Evolutionary conservation across 306 rosid species (phyloP).

Genomic region (Dicorynia guianensis): DNA sequence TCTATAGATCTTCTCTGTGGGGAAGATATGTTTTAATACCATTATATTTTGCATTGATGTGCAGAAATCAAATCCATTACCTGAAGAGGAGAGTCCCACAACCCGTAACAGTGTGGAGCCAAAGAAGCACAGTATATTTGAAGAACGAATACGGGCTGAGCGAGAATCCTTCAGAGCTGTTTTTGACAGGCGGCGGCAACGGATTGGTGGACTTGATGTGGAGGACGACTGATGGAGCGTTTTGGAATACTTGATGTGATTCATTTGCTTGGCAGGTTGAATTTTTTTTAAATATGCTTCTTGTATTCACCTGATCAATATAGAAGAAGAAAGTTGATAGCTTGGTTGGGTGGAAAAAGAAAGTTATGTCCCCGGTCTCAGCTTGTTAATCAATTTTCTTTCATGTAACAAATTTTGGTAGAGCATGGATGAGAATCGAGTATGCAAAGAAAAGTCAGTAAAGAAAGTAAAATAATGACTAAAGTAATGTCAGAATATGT

Average conservation of each 20-base stretch:
- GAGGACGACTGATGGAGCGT: slow-evolving; percentile 65
- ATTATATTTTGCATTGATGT: slow-evolving; percentile 36
- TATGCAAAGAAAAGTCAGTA: neutral
- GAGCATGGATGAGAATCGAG: neutral
- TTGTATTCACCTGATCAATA: slow-evolving; percentile 27
- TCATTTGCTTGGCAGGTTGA: neutral
- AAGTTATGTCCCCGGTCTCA: slow-evolving; percentile 8
- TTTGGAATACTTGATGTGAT: slow-evolving; percentile 15
- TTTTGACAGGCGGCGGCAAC: slow-evolving; percentile 79
- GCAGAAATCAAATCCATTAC: slow-evolving; percentile 87
- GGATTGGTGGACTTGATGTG: slow-evolving; percentile 74
- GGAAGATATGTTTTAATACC: slow-evolving; percentile 1
- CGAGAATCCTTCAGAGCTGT: slow-evolving; percentile 86
- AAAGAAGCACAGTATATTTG: slow-evolving; percentile 67
- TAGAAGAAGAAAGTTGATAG: slow-evolving; percentile 21
- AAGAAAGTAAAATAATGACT: no score
- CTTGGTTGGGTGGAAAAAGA: slow-evolving; percentile 36
- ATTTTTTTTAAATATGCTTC: slow-evolving; percentile 14
- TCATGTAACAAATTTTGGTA: no score
- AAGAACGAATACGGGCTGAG: slow-evolving; percentile 86
- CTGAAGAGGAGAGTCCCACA: slow-evolving; percentile 52
- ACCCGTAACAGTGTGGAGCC: slow-evolving; percentile 40
- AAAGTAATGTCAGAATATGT: no score
- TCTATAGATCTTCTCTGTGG: slow-evolving; percentile 6
- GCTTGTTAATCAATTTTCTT: neutral